Conservation (phyloP, 202 grass and related monocot species). For the Panicum virgatum region DNA sequence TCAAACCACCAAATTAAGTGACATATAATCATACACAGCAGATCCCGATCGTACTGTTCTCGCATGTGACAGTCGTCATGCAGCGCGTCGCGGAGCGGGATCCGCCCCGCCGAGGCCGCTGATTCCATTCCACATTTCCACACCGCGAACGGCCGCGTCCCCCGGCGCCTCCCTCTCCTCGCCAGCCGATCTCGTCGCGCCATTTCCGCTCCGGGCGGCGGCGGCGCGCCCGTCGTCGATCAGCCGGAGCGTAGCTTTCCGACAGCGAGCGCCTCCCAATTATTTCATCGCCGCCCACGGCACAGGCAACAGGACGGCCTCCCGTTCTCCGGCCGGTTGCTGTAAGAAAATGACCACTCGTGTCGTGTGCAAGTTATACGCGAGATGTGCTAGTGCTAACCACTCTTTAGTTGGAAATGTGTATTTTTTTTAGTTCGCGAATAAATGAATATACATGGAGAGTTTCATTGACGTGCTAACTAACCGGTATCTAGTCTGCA, state of each 20-base stretch:
- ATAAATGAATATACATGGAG: not conserved
- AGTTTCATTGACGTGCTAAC: slow-evolving; percentile 43
- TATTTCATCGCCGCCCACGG: slow-evolving; percentile 12
- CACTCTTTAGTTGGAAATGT: slow-evolving; percentile 26
- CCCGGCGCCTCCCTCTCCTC: not conserved
- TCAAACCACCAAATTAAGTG: not conserved
- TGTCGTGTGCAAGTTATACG: slow-evolving; percentile 7
- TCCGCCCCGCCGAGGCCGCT: not conserved
- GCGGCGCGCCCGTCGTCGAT: not conserved
- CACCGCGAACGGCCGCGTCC: slow-evolving; percentile 13
- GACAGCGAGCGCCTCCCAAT: slow-evolving; percentile 26
- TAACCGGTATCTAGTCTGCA: slow-evolving; percentile 14
- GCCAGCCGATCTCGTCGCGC: not conserved
- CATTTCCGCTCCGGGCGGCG: not conserved
- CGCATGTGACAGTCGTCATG: slow-evolving; percentile 27
- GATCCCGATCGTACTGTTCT: slow-evolving; percentile 13
- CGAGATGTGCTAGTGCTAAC: slow-evolving; percentile 41
- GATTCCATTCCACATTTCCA: no score
- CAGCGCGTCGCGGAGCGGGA: not conserved
- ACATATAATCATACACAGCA: not conserved
- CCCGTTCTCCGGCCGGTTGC: slow-evolving; percentile 6
- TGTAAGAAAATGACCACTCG: slow-evolving; percentile 46
- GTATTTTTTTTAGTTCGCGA: no score
- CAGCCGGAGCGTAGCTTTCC: slow-evolving; percentile 42
- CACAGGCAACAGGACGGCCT: not conserved